Base-by-base conservation (phyloP, 345 rosid species). In the Arabis alpina region DNA sequence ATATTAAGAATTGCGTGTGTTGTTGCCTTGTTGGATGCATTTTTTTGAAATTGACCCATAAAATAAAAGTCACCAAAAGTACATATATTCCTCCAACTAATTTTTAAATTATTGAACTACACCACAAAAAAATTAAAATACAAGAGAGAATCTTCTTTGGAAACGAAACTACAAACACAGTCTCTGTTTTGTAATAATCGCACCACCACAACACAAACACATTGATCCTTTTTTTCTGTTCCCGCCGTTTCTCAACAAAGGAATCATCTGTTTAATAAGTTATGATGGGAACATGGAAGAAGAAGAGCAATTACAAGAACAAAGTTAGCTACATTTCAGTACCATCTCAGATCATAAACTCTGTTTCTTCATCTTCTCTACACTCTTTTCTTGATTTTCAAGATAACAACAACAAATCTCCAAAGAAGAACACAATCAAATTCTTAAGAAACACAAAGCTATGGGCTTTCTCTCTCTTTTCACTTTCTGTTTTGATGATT, bases 291-390 rank as follows among this genome's bases (percentile, higher is more conserved):
- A 71, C 64, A 64, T 64, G 79, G 39, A 80, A 81, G 74, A 74
- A 61, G 51, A 64, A 57, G 14, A 45, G 13, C 19, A 68, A 54
- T 41, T 10, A 69, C 16, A 81, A 64, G 80, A 85, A 78, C 73
- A 83, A 78, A 66, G 30, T 76, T 43, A 72, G 76, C 28, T 87
- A 80, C 83, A 85, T 87, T 48, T 76, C 84, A 4, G 88, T 88
- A 27, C 87, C 88, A 16, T 78, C 88, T 64, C 88, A 79, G 71
- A 80, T 85, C 55, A 85, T 83, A 30, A 81, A 69, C 52, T 76
- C 85, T 15, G 56, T 82, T 16, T 82, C 93, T 15, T 89, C 92
- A 57, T 82, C 87, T 53, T 83, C 91, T 14, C 76, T 83, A 51
- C 85, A 84, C 27, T 73, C 83, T 19, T 86, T 88, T 56, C 84